Conservation (phyloP, 768 basidiomycete species). For the Baorangia bicolor region DNA sequence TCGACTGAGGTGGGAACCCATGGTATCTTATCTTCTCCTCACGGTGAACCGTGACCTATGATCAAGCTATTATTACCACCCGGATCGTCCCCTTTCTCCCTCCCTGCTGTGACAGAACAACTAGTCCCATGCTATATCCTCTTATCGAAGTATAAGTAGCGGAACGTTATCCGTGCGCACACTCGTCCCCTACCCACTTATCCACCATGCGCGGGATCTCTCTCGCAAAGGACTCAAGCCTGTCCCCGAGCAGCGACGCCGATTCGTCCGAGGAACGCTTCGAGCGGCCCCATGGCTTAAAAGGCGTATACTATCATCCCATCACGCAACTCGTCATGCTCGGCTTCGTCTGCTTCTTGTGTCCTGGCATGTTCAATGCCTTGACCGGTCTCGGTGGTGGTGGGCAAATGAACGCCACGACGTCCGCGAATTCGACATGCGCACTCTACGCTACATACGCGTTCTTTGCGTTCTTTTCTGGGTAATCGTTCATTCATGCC, state of each 20-base stretch:
- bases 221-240: slow-evolving; percentile 2
- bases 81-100: not conserved
- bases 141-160: slow-evolving; percentile 6
- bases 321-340: slow-evolving; percentile 60
- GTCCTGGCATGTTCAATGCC: slow-evolving; percentile 70
- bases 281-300: slow-evolving; percentile 48
- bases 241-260: not conserved
- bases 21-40: not conserved
- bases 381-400: slow-evolving; percentile 76
- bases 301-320: slow-evolving; percentile 56
- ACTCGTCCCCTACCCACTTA: not conserved
- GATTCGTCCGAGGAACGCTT: slow-evolving; percentile 26
- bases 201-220: not conserved
- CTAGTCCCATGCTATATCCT: not conserved
- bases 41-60: not conserved
- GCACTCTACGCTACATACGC: slow-evolving; percentile 65
- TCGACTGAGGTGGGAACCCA: not conserved
- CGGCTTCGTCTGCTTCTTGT: slow-evolving; percentile 62
- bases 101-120: not conserved
- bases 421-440: slow-evolving; percentile 67
- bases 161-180: not conserved
- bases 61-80: slow-evolving; percentile 2
- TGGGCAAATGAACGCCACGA: slow-evolving; percentile 64
- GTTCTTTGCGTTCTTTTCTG: slow-evolving; percentile 60
- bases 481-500: slow-evolving; percentile 39